Evolutionary conservation across 768 basidiomycete genomes (phyloP).

Genomic region (Pleurotus giganteus): DNA sequence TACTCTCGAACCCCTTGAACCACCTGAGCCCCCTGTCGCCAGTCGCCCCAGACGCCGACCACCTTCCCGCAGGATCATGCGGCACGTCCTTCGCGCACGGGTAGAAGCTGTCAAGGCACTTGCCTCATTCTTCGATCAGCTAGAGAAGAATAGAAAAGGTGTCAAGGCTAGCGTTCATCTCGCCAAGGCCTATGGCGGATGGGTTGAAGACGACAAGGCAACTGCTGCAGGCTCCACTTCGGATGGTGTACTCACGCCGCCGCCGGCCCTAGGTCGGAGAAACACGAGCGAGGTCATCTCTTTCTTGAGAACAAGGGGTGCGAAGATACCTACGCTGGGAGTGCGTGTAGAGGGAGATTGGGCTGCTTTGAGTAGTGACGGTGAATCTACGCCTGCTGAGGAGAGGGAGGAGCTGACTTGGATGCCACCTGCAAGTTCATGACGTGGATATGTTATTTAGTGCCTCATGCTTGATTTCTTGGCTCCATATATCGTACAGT

Average conservation of each 20-base stretch:
- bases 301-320: constrained; percentile 71
- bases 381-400: constrained; percentile 40
- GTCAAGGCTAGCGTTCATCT: constrained; percentile 46
- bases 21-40: constrained; percentile 41
- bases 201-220: constrained; percentile 22
- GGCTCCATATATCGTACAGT: too few species aligned
- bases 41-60: constrained; percentile 44
- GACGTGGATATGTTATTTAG: background rate
- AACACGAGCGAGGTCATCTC: constrained; percentile 67
- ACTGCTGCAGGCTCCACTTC: constrained; percentile 24
- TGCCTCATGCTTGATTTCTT: too few species aligned
- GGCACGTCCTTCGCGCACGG: constrained; percentile 86
- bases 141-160: constrained; percentile 45
- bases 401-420: constrained; percentile 20
- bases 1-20: constrained; percentile 15
- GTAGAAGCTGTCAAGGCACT: constrained; percentile 78
- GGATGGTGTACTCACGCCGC: constrained; percentile 14
- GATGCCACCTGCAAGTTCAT: background rate
- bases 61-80: constrained; percentile 80
- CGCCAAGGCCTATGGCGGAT: constrained; percentile 50
- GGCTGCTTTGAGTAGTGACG: constrained; percentile 67
- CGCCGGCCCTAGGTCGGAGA: constrained; percentile 50
- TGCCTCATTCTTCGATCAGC: constrained; percentile 65
- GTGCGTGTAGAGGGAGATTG: constrained; percentile 61
- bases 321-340: constrained; percentile 57